Evolutionary conservation across 306 rosid genomes (phyloP).

Genomic region (Parietaria judaica): DNA sequence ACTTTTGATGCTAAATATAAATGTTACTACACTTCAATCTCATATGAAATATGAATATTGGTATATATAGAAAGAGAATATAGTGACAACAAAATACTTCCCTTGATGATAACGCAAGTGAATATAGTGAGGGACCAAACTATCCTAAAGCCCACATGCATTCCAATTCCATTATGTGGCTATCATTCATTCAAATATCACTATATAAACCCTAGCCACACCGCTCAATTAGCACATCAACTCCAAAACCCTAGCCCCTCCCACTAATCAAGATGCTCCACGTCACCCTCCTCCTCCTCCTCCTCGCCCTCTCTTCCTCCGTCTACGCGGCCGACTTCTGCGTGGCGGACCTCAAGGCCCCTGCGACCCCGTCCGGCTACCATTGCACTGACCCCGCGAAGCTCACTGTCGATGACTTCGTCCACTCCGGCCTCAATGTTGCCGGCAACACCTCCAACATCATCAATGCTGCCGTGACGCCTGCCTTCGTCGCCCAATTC

Average conservation of each 20-base stretch:
- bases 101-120: not conserved
- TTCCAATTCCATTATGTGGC: not conserved
- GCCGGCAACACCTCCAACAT: conserved; percentile 70
- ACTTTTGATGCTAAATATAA: not conserved
- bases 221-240: not conserved
- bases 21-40: not conserved
- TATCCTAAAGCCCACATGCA: not conserved
- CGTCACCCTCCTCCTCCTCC: conserved; percentile 27
- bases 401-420: conserved; percentile 53
- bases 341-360: conserved; percentile 47
- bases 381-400: conserved; percentile 47
- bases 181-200: not conserved
- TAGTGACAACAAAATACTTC: not conserved
- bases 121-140: not conserved
- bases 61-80: not conserved
- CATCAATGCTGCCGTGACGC: conserved; percentile 55
- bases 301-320: conserved; percentile 25
- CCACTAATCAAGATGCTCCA: conserved; percentile 23
- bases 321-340: conserved; percentile 73
- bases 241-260: not conserved
- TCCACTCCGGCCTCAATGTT: conserved; percentile 36
- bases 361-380: conserved; percentile 60
- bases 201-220: not conserved
- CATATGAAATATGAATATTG: too few relatives aligned
- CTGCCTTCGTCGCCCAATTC: conserved; percentile 57